Evolutionary conservation across 1,284 basidiomycete species (phyloP).

Genomic region (Peniophora sp.): DNA sequence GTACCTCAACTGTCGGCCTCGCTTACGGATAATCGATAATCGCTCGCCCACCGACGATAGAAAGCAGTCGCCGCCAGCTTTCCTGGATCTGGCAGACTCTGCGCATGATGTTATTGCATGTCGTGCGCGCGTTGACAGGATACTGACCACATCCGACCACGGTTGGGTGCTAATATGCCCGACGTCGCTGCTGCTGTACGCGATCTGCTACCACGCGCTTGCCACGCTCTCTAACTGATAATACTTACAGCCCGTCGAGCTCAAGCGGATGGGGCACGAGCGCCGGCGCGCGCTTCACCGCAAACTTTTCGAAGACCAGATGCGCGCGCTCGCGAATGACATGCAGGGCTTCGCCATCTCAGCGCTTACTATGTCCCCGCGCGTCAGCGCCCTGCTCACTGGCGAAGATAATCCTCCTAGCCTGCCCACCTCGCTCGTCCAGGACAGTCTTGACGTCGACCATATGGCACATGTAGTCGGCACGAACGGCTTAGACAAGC

Average conservation of each 20-base stretch:
- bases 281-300: slow-evolving; percentile 79
- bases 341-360: slow-evolving; percentile 70
- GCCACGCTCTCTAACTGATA: neutral
- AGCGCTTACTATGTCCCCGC: slow-evolving; percentile 76
- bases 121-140: slow-evolving; percentile 13
- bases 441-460: slow-evolving; percentile 49
- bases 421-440: slow-evolving; percentile 34
- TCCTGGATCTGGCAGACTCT: slow-evolving; percentile 84
- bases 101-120: slow-evolving; percentile 50
- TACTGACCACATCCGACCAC: slow-evolving; percentile 19
- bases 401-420: slow-evolving; percentile 31
- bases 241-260: slow-evolving; percentile 65
- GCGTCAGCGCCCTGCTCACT: slow-evolving; percentile 56
- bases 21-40: slow-evolving; percentile 67
- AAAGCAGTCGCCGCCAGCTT: slow-evolving; percentile 81
- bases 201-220: slow-evolving; percentile 10
- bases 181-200: slow-evolving; percentile 75
- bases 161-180: slow-evolving; percentile 75
- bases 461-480: slow-evolving; percentile 59
- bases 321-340: slow-evolving; percentile 62
- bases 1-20: slow-evolving; percentile 55
- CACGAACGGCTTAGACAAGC: slow-evolving; percentile 58
- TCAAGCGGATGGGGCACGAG: slow-evolving; percentile 88
- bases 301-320: slow-evolving; percentile 89
- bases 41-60: slow-evolving; percentile 54